Base-by-base conservation (phyloP, 2,329 filamentous ascomycete genomes). In the Fragosphaeria purpurea region DNA sequence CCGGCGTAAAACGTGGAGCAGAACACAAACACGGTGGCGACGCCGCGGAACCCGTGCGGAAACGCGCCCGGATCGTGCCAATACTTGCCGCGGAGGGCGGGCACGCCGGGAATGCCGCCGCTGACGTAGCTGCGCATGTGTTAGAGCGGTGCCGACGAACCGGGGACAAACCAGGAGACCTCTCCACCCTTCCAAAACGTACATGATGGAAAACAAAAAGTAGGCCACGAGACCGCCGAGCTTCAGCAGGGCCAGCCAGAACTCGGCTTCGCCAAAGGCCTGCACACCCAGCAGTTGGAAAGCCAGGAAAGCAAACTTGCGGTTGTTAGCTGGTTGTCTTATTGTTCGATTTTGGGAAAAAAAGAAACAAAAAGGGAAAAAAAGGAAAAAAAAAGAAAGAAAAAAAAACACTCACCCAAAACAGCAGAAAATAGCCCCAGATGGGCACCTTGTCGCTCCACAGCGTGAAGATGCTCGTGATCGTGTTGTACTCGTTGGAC, bases 251-350 rank as follows among this genome's bases (percentile, higher is more conserved):
- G 85, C 82, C 51, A 89, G 76, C 83, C 85, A 89, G 61, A 89
- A 88, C 61, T 91, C 86, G 8, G 84, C 80, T 61, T 90, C 86
- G 11, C 86, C 86, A 61, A 88, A 90, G 4, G 82, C 79, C 58
- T 82, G 79, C 1, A 89, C 82, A 1, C 84, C 84, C 1, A 88
- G 69, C 37, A 88, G 72, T 59, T 88, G 86, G 52, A 88, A 80
- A 0, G 68, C 72, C 1, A 83, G 71, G 55, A 89, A 86, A 0
- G 80, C 67, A n/a, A 63, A 65, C 70, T 70, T 37, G 33, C 4
- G 7, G 11, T 11, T 37, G 35, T 37, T 37, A 37, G 35, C 35
- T 7, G 7, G 7, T 37, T 37, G 35, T 7, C 35, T 37, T 37
- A 1, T 37, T 6, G 41, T 49, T 44, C n/a, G 22, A 22, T 22